Evolutionary conservation across 2,329 filamentous ascomycete species (phyloP).

Genomic region (Exophiala sideris): DNA sequence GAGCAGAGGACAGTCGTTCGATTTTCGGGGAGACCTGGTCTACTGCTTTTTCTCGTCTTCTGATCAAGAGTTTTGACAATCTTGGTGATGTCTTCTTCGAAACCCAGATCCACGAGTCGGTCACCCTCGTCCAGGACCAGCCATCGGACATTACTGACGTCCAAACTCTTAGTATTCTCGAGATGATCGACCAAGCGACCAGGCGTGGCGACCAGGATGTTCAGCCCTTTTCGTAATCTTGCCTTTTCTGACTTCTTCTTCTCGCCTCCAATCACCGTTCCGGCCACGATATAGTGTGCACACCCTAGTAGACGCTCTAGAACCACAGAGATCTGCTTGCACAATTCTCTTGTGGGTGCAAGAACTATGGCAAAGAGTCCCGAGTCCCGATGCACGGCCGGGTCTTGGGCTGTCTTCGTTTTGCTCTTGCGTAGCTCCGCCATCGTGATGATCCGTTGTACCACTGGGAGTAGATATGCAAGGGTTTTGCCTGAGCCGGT

Average conservation of each 20-base stretch:
- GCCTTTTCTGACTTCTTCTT: slow-evolving; percentile 84
- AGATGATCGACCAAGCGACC: slow-evolving; percentile 88
- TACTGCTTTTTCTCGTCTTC: slow-evolving; percentile 56
- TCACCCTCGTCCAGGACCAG: slow-evolving; percentile 93
- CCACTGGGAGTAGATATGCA: slow-evolving; percentile 88
- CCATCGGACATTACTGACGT: slow-evolving; percentile 88
- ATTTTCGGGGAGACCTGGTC: slow-evolving; percentile 65
- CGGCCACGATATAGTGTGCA: slow-evolving; percentile 89
- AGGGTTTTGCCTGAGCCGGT: slow-evolving; percentile 97
- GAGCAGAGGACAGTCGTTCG: slow-evolving; percentile 89
- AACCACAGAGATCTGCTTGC: slow-evolving; percentile 87
- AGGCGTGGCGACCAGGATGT: slow-evolving; percentile 92
- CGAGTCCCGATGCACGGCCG: slow-evolving; percentile 72
- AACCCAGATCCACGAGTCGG: slow-evolving; percentile 96
- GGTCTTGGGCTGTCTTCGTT: slow-evolving; percentile 35
- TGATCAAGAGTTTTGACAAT: slow-evolving; percentile 77
- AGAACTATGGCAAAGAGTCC: slow-evolving; percentile 93
- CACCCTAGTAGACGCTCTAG: slow-evolving; percentile 82
- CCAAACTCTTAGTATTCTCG: slow-evolving; percentile 83
- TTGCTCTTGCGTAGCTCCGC: slow-evolving; percentile 38
- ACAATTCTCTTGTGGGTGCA: slow-evolving; percentile 87
- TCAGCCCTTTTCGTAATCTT: slow-evolving; percentile 87
- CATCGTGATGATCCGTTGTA: slow-evolving; percentile 80
- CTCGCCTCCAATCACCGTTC: slow-evolving; percentile 72
- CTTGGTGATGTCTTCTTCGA: slow-evolving; percentile 87